Base-by-base conservation (phyloP, 345 rosid genomes). In the Eutrema yunnanense region DNA sequence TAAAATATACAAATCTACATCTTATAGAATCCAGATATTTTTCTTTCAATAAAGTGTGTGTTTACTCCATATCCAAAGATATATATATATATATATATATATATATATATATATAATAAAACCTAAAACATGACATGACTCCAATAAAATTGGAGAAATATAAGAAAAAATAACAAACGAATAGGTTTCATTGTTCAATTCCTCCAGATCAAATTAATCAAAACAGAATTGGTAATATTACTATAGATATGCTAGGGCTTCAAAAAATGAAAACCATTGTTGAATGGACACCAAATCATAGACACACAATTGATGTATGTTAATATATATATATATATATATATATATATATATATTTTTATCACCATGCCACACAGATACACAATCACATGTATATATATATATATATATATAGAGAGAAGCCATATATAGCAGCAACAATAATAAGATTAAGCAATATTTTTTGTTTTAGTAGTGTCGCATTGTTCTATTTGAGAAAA, bases 201-300 rank as follows among this genome's bases (percentile, higher is more conserved):
- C 62, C 32, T 67, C 47, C 33, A 60, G 57, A 67, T 61, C n/a
- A 43, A 67, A 67, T 19, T 56, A 60, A 55, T 19, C 63, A 60
- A 55, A 44, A 43, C 63, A 61, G 3, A 43, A 36, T 14, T 44
- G 26, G 16, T 75, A 41, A 27, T 38, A 36, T 12, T 10, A 47
- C 16, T 58, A 44, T 29, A 8, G 8, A 61, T 58, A 41, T 13
- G 22, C 43, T 69, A 62, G 74, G 75, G 75, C 69, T 69, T 62
- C 59, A 40, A 62, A 16, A 62, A 30, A 16, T 62, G 46, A 16
- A 69, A 75, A 54, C 43, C 61, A 55, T 40, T 16, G 59, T 62
- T 47, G 36, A 75, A 53, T 11, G 52, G 73, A 75, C 37, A 62
- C 51, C 30, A 61, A 44, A 36, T 14, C 65, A 62, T 6, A 37